phyloP scores from a whole-genome alignment of 148 eudicot genomes.

The Rhododendron griersonianum region DNA sequence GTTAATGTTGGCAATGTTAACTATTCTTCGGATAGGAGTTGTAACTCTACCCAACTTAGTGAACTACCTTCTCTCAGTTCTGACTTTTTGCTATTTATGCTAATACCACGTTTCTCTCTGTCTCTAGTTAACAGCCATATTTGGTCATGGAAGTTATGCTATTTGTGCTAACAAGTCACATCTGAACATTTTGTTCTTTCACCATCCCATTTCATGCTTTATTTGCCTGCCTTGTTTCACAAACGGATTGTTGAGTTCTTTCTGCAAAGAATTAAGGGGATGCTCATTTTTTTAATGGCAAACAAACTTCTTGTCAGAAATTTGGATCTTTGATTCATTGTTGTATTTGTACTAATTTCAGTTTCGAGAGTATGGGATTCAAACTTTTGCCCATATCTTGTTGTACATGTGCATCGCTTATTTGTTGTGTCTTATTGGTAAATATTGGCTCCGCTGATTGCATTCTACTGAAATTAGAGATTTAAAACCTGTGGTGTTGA shows the following conservation, averaged over 20 bases:
- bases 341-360: neutral
- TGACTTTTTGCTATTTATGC: neutral
- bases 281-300: neutral
- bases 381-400: neutral
- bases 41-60: neutral
- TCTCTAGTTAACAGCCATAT: neutral
- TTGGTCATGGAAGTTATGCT: neutral
- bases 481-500: constrained; percentile 3
- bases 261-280: neutral
- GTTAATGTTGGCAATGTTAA: neutral
- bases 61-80: neutral
- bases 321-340: neutral
- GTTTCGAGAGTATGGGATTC: neutral
- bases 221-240: neutral
- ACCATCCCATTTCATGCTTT: neutral
- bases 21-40: neutral
- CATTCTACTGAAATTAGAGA: neutral
- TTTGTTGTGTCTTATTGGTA: neutral
- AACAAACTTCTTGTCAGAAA: neutral
- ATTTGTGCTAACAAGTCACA: neutral
- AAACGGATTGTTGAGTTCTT: neutral
- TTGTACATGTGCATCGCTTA: neutral
- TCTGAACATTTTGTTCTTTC: neutral
- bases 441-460: neutral
- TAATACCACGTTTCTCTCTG: neutral